phyloP scores from a whole-genome alignment of 345 rosid species.

The Eucalyptus sp. region DNA sequence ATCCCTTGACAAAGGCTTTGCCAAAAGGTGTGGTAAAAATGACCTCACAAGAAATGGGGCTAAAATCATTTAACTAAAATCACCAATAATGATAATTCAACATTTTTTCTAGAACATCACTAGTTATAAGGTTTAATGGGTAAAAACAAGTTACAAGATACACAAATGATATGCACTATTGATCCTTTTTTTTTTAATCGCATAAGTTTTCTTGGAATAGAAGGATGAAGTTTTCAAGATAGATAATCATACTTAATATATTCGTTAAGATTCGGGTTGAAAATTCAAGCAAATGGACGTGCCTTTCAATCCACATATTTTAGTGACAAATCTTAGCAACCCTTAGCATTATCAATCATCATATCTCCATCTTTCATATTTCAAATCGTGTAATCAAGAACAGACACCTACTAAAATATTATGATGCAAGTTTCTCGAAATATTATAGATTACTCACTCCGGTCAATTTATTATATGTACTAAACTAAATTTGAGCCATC shows the following conservation, averaged over 20 bases:
- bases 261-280: background rate
- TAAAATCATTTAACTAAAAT: no score
- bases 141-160: background rate
- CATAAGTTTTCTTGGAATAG: background rate
- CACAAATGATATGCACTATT: background rate
- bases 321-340: background rate
- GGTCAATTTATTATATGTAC: background rate
- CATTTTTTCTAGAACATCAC: no score
- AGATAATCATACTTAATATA: background rate
- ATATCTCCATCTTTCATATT: background rate
- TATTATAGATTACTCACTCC: background rate
- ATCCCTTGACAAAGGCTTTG: no score
- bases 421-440: no score
- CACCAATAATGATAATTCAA: accelerated
- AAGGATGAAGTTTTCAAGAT: background rate
- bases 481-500: background rate
- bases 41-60: no score
- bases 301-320: background rate
- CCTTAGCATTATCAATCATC: background rate
- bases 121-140: no score
- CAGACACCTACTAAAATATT: background rate
- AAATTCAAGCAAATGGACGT: background rate
- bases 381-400: background rate
- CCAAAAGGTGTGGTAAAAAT: no score
- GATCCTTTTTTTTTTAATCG: background rate